Percentiles rank a stretch among this genome's conserved stretches.
Evolutionary conservation across 768 basidiomycete species (phyloP).

Genomic region (Pilatotrama ljubarskyi): DNA sequence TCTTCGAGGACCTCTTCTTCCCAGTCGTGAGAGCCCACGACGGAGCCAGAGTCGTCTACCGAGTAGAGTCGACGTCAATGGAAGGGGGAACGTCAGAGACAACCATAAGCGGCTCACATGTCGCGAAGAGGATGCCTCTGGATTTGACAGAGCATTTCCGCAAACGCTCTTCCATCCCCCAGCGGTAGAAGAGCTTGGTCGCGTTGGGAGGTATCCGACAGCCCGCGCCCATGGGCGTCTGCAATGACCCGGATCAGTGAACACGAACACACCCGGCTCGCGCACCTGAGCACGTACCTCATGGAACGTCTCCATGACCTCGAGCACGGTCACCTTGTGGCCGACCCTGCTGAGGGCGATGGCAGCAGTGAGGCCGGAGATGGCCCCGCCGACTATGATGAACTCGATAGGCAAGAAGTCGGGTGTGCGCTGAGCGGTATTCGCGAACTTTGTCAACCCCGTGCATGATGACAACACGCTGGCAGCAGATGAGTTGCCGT

Average conservation of each 20-base stretch:
- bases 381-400: constrained; percentile 36
- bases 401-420: constrained; percentile 31
- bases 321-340: constrained; percentile 38
- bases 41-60: constrained; percentile 45
- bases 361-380: constrained; percentile 38
- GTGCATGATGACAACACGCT: not conserved
- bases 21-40: constrained; percentile 47
- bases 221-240: constrained; percentile 32
- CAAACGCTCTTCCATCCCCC: constrained; percentile 52
- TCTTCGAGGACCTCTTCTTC: constrained; percentile 48
- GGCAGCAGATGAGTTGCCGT: not conserved
- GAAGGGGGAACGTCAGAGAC: no score
- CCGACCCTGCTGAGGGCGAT: constrained; percentile 37
- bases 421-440: constrained; percentile 1
- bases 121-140: constrained; percentile 24
- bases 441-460: not conserved
- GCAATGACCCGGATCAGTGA: not conserved
- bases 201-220: constrained; percentile 58
- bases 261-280: not conserved
- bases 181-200: constrained; percentile 52
- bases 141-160: constrained; percentile 33
- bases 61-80: no score
- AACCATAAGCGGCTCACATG: constrained; percentile 8
- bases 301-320: constrained; percentile 29
- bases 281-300: constrained; percentile 24